Base-by-base conservation (phyloP, 75 land plant genomes). In the Pseudotsuga menziesii region DNA sequence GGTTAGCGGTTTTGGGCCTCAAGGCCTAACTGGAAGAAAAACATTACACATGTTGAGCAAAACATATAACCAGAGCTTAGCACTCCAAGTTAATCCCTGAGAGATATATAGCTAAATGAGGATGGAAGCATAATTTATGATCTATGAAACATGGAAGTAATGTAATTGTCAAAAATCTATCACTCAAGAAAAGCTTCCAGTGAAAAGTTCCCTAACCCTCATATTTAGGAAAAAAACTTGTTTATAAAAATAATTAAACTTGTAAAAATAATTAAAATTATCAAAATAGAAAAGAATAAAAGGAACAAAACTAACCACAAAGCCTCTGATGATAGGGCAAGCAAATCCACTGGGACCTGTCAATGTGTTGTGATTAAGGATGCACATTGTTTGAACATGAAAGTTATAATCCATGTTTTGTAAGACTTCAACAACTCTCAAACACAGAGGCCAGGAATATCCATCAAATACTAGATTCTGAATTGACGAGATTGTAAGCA, bases 361-460 rank as follows among this genome's bases (percentile, higher is more conserved):
- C n/a, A 67, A 79, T 29, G 92, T 90, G 69, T 90, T 90, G 63
- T 90, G 90, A 61, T 74, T 39, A 48, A 90, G 86, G 61, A 90
- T 64, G 75, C 78, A 86, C 4, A 90, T 58, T 32, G 88, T 88
- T 81, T 82, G 81, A 17, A 90, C 12, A 67, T 90, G 90, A 75
- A 90, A 90, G 16, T 76, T 78, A 32, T 71, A 66, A 1, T 15
- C 56, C 20, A 81, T 62, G 17, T 36, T 84, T 56, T 67, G 57
- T 70, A 90, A 72, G 67, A 74, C 78, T 67, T 88, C 76, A 63
- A 88, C 56, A 52, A 90, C 78, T 80, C 79, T 82, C 56, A 71
- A 62, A 70, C 88, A 86, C 76, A 90, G 78, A 57, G 88, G 83
- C 59, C 74, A 80, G 3, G 92, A 90, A 84, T 86, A 82, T 20